A percentile compares a stretch with the other conserved stretches of the same genome.
phyloP scores from a whole-genome alignment of 805 yeast species.

The Schwanniomyces pseudopolymorphus region DNA sequence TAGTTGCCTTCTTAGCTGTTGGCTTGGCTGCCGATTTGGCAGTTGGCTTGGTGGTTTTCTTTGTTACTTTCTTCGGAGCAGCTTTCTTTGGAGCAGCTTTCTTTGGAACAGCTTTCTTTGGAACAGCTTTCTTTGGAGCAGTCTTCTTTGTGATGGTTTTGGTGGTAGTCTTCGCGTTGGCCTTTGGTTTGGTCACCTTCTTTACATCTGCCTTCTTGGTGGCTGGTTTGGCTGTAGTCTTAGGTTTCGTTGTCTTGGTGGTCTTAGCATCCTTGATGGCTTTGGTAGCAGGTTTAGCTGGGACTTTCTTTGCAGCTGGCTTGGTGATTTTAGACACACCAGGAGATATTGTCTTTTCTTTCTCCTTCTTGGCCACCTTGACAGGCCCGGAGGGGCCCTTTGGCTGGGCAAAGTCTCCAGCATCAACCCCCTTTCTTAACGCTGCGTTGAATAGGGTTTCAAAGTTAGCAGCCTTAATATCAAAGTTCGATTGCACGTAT shows the following conservation, averaged over 20 bases:
- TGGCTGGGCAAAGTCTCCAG: constrained; percentile 79
- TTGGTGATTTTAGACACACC: constrained; percentile 30
- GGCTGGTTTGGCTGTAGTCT: constrained; percentile 17
- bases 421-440: constrained; percentile 73
- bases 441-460: constrained; percentile 78
- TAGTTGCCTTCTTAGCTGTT: constrained; percentile 5
- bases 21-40: constrained; percentile 3
- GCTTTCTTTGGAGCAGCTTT: constrained; percentile 7
- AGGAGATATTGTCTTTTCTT: constrained; percentile 20
- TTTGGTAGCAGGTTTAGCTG: constrained; percentile 15
- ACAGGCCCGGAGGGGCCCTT: constrained; percentile 90
- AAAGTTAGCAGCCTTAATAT: constrained; percentile 60
- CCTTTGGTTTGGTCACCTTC: constrained; percentile 13
- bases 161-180: constrained; percentile 12
- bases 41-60: not conserved
- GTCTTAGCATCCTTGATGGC: constrained; percentile 20
- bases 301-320: constrained; percentile 16
- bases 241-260: constrained; percentile 20
- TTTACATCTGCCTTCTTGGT: constrained; percentile 12
- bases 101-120: too few relatives aligned
- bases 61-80: constrained; percentile 3
- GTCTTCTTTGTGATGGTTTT: constrained; percentile 13
- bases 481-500: constrained; percentile 64
- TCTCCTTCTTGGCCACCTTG: constrained; percentile 54
- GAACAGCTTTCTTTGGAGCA: too few relatives aligned